Conservation (phyloP, 2,329 filamentous ascomycete species). For the Lecanoromycetidae sp. region DNA sequence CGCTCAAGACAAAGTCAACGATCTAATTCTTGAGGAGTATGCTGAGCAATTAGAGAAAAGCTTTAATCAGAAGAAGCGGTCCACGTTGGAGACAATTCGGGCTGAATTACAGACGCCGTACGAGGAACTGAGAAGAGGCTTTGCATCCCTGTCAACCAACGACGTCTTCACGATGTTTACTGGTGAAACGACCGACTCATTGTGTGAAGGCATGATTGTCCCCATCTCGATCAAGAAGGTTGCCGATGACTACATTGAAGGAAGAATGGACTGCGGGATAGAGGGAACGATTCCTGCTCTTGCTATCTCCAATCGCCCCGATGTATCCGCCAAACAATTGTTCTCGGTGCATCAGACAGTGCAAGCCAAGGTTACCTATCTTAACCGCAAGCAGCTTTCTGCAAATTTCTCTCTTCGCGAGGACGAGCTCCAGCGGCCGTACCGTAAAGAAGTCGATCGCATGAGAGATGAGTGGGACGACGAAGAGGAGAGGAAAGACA, state of each 20-base stretch:
- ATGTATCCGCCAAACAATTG: constrained; percentile 56
- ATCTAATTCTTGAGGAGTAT: constrained; percentile 91
- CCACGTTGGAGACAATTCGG: constrained; percentile 89
- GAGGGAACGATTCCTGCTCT: constrained; percentile 76
- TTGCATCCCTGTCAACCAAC: constrained; percentile 55
- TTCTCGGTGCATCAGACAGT: constrained; percentile 72
- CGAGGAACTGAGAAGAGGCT: constrained; percentile 80
- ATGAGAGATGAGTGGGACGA: constrained; percentile 79
- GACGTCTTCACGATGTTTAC: constrained; percentile 96
- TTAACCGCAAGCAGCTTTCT: constrained; percentile 76
- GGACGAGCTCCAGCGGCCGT: constrained; percentile 62
- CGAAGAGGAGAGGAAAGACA: constrained; percentile 65
- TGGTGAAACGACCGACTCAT: constrained; percentile 73
- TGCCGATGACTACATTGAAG: constrained; percentile 85
- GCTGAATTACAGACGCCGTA: constrained; percentile 87
- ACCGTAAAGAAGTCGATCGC: constrained; percentile 56
- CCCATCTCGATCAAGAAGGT: constrained; percentile 79
- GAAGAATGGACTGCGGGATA: constrained; percentile 85
- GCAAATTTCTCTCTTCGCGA: constrained; percentile 78
- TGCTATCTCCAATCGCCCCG: constrained; percentile 63
- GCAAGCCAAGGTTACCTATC: constrained; percentile 73
- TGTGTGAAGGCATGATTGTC: constrained; percentile 84
- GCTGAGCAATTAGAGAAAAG: constrained; percentile 89
- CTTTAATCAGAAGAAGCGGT: constrained; percentile 87
- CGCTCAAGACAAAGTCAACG: constrained; percentile 87